Evolutionary conservation across 805 yeast species (phyloP).

Genomic region (Sporopachydermia lactativora): DNA sequence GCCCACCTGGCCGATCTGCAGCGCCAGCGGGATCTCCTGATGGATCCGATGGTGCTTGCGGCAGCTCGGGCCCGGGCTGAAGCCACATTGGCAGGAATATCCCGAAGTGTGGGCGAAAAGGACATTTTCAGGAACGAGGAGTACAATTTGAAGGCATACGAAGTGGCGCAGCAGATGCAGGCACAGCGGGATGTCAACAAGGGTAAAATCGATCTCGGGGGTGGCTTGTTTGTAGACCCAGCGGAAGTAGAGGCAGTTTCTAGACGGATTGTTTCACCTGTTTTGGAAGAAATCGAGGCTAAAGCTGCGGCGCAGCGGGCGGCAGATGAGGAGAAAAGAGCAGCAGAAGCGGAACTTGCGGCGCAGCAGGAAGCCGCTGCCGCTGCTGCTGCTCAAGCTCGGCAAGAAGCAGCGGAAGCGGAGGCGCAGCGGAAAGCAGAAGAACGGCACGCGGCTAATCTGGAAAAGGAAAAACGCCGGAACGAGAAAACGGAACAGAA

Average conservation of each 20-base stretch:
- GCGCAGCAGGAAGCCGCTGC: background rate
- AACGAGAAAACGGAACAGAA: background rate
- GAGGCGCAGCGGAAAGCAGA: background rate
- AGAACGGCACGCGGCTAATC: background rate
- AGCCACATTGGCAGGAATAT: constrained; percentile 24
- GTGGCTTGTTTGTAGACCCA: constrained; percentile 67
- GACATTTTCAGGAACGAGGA: constrained; percentile 31
- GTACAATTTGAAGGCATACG: constrained; percentile 59
- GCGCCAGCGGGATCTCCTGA: constrained; percentile 15
- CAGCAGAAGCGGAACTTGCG: background rate
- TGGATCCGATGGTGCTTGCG: constrained; percentile 30
- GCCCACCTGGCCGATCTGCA: background rate
- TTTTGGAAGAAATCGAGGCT: constrained; percentile 53
- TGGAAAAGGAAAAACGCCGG: background rate
- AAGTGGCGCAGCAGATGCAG: constrained; percentile 57
- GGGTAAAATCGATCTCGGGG: constrained; percentile 68
- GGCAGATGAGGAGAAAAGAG: constrained; percentile 29
- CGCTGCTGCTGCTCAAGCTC: background rate
- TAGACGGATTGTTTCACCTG: constrained; percentile 65
- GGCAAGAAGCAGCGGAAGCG: background rate
- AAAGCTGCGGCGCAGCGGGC: constrained; percentile 61
- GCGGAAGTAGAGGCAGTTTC: constrained; percentile 75
- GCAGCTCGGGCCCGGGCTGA: constrained; percentile 39
- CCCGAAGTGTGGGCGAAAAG: constrained; percentile 27
- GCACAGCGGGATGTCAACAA: constrained; percentile 38